phyloP scores from a whole-genome alignment of 2,329 filamentous ascomycete species.

The Balansia obtecta region DNA sequence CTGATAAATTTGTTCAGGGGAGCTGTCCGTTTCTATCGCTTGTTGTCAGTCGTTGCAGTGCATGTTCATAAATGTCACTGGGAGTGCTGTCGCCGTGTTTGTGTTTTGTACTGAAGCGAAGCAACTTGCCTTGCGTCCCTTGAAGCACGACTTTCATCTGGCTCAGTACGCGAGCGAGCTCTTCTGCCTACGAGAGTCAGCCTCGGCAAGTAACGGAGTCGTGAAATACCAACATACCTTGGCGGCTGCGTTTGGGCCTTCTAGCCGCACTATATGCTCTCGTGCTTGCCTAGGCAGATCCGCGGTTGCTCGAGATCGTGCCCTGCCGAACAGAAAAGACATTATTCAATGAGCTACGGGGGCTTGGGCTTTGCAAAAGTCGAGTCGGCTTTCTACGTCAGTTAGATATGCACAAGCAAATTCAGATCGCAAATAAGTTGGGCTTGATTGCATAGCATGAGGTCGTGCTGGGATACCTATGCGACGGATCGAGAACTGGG shows the following conservation, averaged over 20 bases:
- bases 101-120: background rate
- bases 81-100: background rate
- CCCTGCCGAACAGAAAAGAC: slow-evolving; percentile 45
- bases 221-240: slow-evolving; percentile 26
- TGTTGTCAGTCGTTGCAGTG: background rate
- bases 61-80: too few species aligned
- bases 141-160: slow-evolving; percentile 92
- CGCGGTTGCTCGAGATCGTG: slow-evolving; percentile 35
- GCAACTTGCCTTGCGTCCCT: slow-evolving; percentile 69
- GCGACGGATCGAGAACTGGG: background rate
- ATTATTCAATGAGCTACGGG: slow-evolving; percentile 16
- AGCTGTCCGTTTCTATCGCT: slow-evolving; percentile 63
- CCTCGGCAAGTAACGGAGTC: slow-evolving; percentile 3
- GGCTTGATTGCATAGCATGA: background rate
- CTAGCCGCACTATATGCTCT: slow-evolving; percentile 40
- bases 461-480: background rate
- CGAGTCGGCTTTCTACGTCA: background rate
- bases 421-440: background rate
- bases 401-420: background rate
- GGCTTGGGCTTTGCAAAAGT: background rate
- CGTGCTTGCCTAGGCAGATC: slow-evolving; percentile 44
- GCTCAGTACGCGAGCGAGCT: slow-evolving; percentile 70
- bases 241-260: slow-evolving; percentile 32
- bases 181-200: slow-evolving; percentile 53
- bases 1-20: slow-evolving; percentile 76